Percentiles rank a stretch among this genome's conserved stretches.
These are phyloP conservation scores for Colletotrichum aenigma DNA, from an alignment of 2,329 filamentous ascomycete genomes.

Conservation along the genomic window DNA sequence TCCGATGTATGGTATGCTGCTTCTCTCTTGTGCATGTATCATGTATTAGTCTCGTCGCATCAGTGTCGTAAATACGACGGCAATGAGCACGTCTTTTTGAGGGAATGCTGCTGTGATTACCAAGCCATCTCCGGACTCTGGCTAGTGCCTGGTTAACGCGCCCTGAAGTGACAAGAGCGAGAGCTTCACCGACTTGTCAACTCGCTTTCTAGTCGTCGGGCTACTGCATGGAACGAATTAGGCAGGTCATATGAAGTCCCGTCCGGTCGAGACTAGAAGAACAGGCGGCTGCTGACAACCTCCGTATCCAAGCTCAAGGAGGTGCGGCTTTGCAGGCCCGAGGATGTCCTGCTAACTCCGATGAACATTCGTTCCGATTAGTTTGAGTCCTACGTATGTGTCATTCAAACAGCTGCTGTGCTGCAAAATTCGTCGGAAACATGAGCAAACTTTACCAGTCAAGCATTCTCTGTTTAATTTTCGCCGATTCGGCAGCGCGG, in stretches of 20 bases:
- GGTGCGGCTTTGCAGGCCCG: not conserved
- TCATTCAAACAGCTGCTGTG: not conserved
- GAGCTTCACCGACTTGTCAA: not conserved
- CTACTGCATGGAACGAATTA: not conserved
- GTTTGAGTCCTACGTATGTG: not conserved
- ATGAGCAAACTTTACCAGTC: not conserved
- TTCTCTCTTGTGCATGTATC: not conserved
- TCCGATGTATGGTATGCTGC: not conserved
- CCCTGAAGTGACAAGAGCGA: not conserved
- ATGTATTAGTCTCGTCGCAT: not conserved
- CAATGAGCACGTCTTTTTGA: not conserved
- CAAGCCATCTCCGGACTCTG: not conserved
- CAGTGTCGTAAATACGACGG: not conserved
- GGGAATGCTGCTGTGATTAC: not conserved
- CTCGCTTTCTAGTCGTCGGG: not conserved
- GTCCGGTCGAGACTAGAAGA: not conserved
- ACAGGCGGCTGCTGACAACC: not conserved
- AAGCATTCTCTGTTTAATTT: not conserved
- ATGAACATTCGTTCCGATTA: not conserved
- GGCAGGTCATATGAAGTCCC: not conserved
- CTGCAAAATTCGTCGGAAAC: not conserved
- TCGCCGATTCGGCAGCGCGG: conserved; percentile 13
- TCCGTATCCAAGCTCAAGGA: not conserved
- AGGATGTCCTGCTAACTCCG: not conserved
- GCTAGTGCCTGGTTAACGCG: not conserved